Base-by-base conservation (phyloP, 768 basidiomycete species). In the Xerocomus potaroensis region DNA sequence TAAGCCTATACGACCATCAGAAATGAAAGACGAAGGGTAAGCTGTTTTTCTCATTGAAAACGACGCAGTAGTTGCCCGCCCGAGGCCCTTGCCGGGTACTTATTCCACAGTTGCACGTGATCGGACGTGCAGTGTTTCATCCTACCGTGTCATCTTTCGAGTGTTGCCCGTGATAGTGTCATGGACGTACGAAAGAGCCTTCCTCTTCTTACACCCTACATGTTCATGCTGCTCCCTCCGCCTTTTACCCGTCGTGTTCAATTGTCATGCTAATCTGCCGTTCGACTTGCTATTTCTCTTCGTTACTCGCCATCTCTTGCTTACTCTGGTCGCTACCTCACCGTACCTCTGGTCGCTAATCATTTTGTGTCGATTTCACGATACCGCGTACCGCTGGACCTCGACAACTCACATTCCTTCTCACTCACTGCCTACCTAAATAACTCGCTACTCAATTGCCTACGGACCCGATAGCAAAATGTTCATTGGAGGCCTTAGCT, bases 401-500 rank as follows among this genome's bases (percentile, higher is more conserved):
- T 37, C 55, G 47, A 60, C 55, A 46, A 56, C 62, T 60, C 61
- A 49, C 56, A 23, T 61, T 58, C 47, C 56, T 56, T 49, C 56
- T 54, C 56, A 50, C 54, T 31, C 51, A 30, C 57, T 58, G 47
- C 57, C 59, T 63, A 48, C 42, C 60, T 61, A 49, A 60, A 60
- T 61, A 60, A 41, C 60, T 60, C 56, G 50, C 51, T 53, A 56
- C 50, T 40, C 61, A 40, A 58, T 61, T 64, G 56, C 55, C 56
- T 66, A 58, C 49, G 56, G 56, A 61, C 53, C 62, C 54, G 60
- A 61, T 79, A 91, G 89, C 68, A 91, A 91, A 77, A 83, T 91
- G 77, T 91, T 91, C 73, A 83, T 91, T 66, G 89, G 89, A 58
- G 89, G 89, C 60, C 76, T 91, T 55, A 91, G 84, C 72, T 91